Base-by-base conservation (phyloP, 331 rosid genomes). In the Cydonia oblonga region DNA sequence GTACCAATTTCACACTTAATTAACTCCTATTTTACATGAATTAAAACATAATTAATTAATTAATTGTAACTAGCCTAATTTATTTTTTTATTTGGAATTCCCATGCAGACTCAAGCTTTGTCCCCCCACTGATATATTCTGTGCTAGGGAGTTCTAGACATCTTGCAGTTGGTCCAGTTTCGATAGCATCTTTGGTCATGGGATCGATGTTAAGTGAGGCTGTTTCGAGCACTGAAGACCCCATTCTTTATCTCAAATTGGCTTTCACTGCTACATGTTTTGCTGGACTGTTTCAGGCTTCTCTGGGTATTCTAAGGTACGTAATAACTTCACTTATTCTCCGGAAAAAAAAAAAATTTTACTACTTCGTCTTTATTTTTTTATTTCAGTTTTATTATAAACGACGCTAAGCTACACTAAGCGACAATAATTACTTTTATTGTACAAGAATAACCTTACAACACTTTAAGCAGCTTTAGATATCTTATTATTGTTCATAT, bases 51-150 rank as follows among this genome's bases (percentile, higher is more conserved):
- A 30, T 62, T 62, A 28, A 61, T 28, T 56, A 23, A 15, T 15
- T 35, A 24, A 58, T 46, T 4, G 8, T 29, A 32, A 23, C 10
- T 22, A 71, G 53, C 9, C 12, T 60, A 24, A 18, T 52, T 57
- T 8, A 7, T 8, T 24, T 19, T 23, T 32, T 42, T 26, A 9
- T 29, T 13, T 20, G 72, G 24, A 70, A 7, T 62, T 35, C 20
- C 52, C n/a, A 59, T 87, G 93, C 89, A 95, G 99, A 95, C 85
- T 95, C 99, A 42, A 95, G 97, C 75, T 90, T 95, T 83, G 99
- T 95, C 75, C 99, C 99, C 2, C 96, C 97, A 5, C 69, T 91
- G 89, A 87, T 88, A 71, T 95, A 95, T 69, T 88, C 97, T 0
- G 30, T 95, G 60, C 91, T 95, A 56, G 99, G 99, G 70, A 95